These are phyloP conservation scores for Psilocybe mexicana DNA, from an alignment of 1,284 basidiomycete species.

Conservation along the genomic window DNA sequence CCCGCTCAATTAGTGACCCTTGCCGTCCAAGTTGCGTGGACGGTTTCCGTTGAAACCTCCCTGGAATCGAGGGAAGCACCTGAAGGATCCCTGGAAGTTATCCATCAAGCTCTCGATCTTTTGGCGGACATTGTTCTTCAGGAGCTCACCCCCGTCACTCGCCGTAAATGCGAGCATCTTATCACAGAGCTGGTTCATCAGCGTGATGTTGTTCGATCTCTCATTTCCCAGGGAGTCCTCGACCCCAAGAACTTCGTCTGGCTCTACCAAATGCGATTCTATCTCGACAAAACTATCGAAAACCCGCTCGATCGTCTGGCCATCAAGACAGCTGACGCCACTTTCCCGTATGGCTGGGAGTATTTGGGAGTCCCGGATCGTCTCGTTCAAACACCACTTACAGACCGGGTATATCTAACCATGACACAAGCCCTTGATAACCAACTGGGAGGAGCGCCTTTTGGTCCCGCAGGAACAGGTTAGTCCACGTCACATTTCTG, in stretches of 20 bases:
- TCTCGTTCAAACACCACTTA: constrained; percentile 97
- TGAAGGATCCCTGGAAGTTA: constrained; percentile 72
- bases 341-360: constrained; percentile 98
- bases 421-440: constrained; percentile 94
- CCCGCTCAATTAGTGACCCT: constrained; percentile 96
- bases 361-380: constrained; percentile 97
- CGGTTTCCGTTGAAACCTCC: constrained; percentile 77
- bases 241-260: constrained; percentile 84
- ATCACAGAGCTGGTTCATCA: constrained; percentile 99
- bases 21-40: constrained; percentile 95
- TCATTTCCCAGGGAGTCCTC: constrained; percentile 68
- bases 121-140: constrained; percentile 95
- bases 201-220: constrained; percentile 87
- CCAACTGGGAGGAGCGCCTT: constrained; percentile 95
- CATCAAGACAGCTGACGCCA: constrained; percentile 88
- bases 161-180: constrained; percentile 97
- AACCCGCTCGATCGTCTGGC: constrained; percentile 81
- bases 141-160: constrained; percentile 85
- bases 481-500: constrained; percentile 19
- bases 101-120: constrained; percentile 85
- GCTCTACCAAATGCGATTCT: constrained; percentile 99
- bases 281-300: constrained; percentile 71
- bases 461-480: constrained; percentile 98
- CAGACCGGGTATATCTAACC: constrained; percentile 96
- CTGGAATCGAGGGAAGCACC: constrained; percentile 60